phyloP scores from a whole-genome alignment of 306 rosid genomes.

The Acacia acuminata region DNA sequence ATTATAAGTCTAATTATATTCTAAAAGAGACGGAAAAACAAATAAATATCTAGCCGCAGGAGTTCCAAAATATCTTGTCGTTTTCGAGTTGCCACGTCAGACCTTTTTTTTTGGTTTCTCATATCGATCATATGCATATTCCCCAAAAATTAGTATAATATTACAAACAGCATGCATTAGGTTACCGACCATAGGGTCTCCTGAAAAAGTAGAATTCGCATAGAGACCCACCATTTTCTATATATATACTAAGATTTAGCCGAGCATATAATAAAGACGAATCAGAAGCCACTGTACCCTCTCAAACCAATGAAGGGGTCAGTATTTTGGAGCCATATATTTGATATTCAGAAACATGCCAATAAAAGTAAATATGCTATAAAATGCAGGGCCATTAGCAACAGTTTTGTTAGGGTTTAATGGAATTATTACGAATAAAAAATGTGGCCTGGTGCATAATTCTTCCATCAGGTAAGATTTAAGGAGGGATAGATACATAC shows the following conservation, averaged over 20 bases:
- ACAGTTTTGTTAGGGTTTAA: not conserved
- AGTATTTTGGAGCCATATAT: too few relatives aligned
- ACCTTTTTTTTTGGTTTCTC: not conserved
- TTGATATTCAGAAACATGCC: constrained; percentile 5
- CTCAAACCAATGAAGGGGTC: constrained; percentile 20
- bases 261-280: too few relatives aligned
- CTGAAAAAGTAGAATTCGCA: constrained; percentile 29
- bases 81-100: constrained; percentile 1
- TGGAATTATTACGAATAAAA: not conserved
- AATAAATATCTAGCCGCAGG: not conserved
- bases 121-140: constrained; percentile 2
- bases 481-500: too few relatives aligned
- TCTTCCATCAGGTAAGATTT: accelerated
- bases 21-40: not conserved
- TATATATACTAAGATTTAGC: not conserved
- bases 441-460: not conserved
- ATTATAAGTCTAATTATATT: too few relatives aligned
- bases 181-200: not conserved
- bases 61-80: not conserved
- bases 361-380: constrained; percentile 12
- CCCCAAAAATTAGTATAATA: not conserved
- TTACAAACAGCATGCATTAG: not conserved
- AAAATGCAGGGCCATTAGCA: constrained; percentile 2
- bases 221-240: constrained; percentile 4
- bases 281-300: constrained; percentile 26